These are phyloP conservation scores for Tympanopsis confertula DNA, from an alignment of 2,329 filamentous ascomycete species.

Conservation along the genomic window DNA sequence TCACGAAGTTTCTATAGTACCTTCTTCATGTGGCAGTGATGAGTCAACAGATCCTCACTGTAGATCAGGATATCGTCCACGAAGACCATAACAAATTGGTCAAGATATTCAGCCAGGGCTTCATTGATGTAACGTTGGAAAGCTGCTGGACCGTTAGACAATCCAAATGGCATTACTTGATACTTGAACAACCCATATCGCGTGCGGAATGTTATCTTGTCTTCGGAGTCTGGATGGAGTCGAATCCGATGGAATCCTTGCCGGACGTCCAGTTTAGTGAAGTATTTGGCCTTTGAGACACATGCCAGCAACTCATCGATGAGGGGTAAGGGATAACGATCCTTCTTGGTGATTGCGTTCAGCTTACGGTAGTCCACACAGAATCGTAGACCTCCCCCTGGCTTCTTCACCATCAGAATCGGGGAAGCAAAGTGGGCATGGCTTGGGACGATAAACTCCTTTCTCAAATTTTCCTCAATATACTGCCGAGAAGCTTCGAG, in stretches of 20 bases:
- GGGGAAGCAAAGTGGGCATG: conserved; percentile 1
- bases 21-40: conserved; percentile 10
- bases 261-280: conserved; percentile 12
- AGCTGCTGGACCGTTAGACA: conserved; percentile 4
- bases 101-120: conserved; percentile 3
- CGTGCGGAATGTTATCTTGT: conserved; percentile 7
- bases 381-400: conserved; percentile 7
- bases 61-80: conserved; percentile 13
- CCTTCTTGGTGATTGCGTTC: conserved; percentile 13
- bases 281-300: conserved; percentile 8
- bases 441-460: neutral
- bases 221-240: conserved; percentile 1
- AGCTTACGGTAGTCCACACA: conserved; percentile 13
- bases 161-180: conserved; percentile 8
- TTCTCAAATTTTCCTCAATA: neutral
- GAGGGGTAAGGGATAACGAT: conserved; percentile 11
- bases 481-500: neutral
- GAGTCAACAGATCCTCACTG: conserved; percentile 9
- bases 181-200: conserved; percentile 8
- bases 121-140: conserved; percentile 6
- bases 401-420: conserved; percentile 8
- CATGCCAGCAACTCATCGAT: conserved; percentile 10
- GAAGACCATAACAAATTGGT: conserved; percentile 7
- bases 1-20: conserved; percentile 10
- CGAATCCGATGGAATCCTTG: conserved; percentile 6